These are phyloP conservation scores for Suhomyces pyralidae DNA, from an alignment of 805 yeast genomes.

Conservation along the genomic window DNA sequence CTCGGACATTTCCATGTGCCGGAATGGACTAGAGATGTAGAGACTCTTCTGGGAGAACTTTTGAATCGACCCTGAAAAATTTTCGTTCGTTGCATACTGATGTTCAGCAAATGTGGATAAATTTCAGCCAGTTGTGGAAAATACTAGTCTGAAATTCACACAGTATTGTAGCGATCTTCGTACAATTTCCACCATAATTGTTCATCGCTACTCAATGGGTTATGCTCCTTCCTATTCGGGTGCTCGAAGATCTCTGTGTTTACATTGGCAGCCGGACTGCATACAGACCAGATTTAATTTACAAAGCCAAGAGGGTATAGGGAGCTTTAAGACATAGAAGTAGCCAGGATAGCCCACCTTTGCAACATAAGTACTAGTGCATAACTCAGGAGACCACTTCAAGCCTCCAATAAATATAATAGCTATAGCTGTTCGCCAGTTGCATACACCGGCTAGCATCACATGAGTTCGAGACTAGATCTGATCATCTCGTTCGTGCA, in stretches of 20 bases:
- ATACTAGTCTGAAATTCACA: neutral
- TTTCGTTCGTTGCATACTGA: neutral
- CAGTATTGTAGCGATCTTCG: neutral
- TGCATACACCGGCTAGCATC: neutral
- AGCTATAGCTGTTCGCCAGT: neutral
- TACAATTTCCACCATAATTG: neutral
- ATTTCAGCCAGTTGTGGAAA: neutral
- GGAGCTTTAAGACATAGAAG: neutral
- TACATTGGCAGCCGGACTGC: conserved; percentile 2
- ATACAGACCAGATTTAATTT: neutral
- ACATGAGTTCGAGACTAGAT: conserved; percentile 21
- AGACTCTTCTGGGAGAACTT: neutral
- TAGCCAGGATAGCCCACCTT: neutral
- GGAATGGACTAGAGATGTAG: neutral
- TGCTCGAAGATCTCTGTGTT: neutral
- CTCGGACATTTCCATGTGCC: neutral
- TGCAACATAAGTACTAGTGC: neutral
- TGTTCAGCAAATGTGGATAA: neutral
- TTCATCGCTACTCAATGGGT: conserved; percentile 3
- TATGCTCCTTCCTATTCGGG: conserved; percentile 6
- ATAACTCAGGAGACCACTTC: neutral
- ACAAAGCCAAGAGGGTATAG: neutral
- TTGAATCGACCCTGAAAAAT: neutral
- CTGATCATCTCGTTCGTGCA: conserved; percentile 31
- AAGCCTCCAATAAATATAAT: neutral